phyloP scores from a whole-genome alignment of 441 rosid genomes.

The Oxalis stricta region DNA sequence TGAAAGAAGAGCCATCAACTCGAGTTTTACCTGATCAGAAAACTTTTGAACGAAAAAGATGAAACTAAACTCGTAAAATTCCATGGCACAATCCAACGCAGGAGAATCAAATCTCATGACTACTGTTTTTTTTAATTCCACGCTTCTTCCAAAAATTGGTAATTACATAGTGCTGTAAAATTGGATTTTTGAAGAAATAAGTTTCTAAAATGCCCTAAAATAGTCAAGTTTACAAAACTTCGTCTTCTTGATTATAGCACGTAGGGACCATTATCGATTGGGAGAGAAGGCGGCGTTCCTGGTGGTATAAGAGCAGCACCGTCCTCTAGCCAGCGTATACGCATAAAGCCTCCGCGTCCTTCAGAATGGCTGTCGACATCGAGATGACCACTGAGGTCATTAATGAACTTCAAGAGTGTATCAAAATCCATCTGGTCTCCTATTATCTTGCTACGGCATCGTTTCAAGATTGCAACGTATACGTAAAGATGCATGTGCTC shows the following conservation, averaged over 20 bases:
- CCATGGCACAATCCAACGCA: too few species aligned
- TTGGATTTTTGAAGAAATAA: too few species aligned
- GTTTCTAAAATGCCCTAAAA: not conserved
- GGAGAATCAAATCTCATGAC: too few species aligned
- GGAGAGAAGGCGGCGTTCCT: constrained; percentile 88
- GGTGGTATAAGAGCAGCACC: constrained; percentile 90
- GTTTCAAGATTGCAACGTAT: constrained; percentile 86
- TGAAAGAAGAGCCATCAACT: too few species aligned
- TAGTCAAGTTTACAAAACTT: constrained; percentile 39
- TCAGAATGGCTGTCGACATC: constrained; percentile 56
- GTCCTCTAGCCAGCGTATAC: constrained; percentile 82
- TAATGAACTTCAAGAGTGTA: constrained; percentile 86
- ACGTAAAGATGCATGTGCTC: constrained; percentile 89
- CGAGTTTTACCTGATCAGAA: too few species aligned
- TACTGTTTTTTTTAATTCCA: too few species aligned
- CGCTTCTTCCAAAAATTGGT: too few species aligned
- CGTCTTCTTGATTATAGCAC: constrained; percentile 50
- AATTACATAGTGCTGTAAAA: too few species aligned
- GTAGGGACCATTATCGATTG: constrained; percentile 42
- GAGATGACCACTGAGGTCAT: constrained; percentile 74
- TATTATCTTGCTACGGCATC: constrained; percentile 69
- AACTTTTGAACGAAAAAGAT: too few species aligned
- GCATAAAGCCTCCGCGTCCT: constrained; percentile 95
- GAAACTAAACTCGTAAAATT: too few species aligned
- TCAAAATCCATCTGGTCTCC: constrained; percentile 96